Base-by-base conservation (phyloP, 495 filamentous ascomycete species). In the Xylaria palmicola region DNA sequence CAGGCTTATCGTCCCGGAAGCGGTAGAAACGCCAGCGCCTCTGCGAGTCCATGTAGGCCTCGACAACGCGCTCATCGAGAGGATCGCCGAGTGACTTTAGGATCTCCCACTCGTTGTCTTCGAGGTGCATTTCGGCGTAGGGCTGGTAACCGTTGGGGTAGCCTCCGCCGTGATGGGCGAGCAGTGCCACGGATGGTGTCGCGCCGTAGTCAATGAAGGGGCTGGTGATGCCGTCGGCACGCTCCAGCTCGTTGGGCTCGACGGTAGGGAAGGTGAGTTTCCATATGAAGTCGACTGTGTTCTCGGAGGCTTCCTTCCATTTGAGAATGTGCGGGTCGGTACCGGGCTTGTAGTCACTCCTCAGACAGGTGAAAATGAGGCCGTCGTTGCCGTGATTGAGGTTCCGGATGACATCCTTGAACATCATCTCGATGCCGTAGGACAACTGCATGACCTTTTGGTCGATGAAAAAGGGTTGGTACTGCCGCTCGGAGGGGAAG, bases 301-400 rank as follows among this genome's bases (percentile, higher is more conserved):
- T 98, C 67, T 98, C 94, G 26, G 87, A 75, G 4, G 88, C 88
- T 1, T 93, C 90, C 71, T 98, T 98, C 94, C 94, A 98, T 75
- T 98, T 98, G 22, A 98, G 79, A 62, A 97, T 97, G 67, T 93
- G 88, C 40, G 84, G 83, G 72, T 98, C 94, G 6, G 94, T 98
- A 63, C 94, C 94, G 56, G 87, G 88, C 64, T 86, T 85, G 78
- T 98, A 98, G 1, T 88, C 85, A 29, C 87, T 89, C 62, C 81
- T 88, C 56, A 90, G 86, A 71, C 93, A 96, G 34, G 94, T 97
- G 78, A 98, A 98, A 69, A 98, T 95, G 19, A 98, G 81, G 27
- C 94, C 94, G 74, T 98, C 94, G 67, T 95, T 97, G 34, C 94
- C 91, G 70, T 98, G 94, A 61, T 85, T 87, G 10, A 98, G 82